phyloP scores from a whole-genome alignment of 139 green algal genomes.

The Chlamydomonas sp. region DNA sequence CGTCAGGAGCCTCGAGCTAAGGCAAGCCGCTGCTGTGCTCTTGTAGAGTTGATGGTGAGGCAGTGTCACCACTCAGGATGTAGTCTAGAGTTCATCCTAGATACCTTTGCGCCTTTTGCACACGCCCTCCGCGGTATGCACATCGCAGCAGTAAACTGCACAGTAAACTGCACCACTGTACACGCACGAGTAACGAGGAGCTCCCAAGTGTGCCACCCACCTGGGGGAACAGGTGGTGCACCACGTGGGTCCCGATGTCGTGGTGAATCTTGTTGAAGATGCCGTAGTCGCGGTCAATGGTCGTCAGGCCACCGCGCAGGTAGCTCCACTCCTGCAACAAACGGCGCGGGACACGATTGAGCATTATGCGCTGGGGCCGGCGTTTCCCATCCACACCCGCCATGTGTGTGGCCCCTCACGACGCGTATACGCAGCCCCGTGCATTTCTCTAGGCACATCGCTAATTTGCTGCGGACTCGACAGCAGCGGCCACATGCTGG shows the following conservation, averaged over 20 bases:
- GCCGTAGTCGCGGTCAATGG: conserved; percentile 94
- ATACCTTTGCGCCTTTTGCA: too few relatives aligned
- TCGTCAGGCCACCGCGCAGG: conserved; percentile 92
- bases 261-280: conserved; percentile 99
- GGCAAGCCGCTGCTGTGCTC: too few relatives aligned
- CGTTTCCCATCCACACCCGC: too few relatives aligned
- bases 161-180: too few relatives aligned
- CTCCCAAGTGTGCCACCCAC: conserved; percentile 1
- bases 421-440: too few relatives aligned
- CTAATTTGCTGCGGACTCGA: background rate
- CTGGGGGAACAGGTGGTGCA: conserved; percentile 95
- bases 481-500: background rate
- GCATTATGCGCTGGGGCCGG: background rate
- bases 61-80: too few relatives aligned
- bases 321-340: conserved; percentile 90
- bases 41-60: too few relatives aligned
- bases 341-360: background rate
- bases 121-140: too few relatives aligned
- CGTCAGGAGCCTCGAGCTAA: too few relatives aligned
- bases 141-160: too few relatives aligned
- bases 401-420: too few relatives aligned
- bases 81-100: background rate
- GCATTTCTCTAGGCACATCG: background rate
- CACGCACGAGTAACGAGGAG: too few relatives aligned
- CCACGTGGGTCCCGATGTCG: conserved; percentile 95